Evolutionary conservation across 139 green algal species (phyloP).

Genomic region (Coelastrella sp.): DNA sequence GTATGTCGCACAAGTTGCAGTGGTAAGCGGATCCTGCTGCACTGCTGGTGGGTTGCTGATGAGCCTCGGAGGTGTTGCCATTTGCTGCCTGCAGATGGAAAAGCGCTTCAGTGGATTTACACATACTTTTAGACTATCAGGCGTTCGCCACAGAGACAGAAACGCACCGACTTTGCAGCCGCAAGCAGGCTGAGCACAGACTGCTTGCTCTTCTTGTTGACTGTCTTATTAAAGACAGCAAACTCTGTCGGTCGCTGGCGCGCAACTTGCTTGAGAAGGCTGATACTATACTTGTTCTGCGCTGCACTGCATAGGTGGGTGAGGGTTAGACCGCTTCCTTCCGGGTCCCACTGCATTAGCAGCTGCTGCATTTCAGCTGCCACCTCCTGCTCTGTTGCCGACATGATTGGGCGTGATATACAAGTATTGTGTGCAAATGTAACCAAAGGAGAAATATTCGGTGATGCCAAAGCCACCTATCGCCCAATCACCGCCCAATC

Average conservation of each 20-base stretch:
- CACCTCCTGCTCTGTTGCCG: background rate
- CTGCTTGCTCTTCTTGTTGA: background rate
- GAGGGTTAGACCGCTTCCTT: background rate
- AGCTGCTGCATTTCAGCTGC: background rate
- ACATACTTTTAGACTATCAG: too few species aligned
- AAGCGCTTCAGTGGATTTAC: too few species aligned
- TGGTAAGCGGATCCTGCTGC: constrained; percentile 3
- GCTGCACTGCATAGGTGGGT: background rate
- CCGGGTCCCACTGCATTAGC: background rate
- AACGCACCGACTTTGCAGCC: background rate
- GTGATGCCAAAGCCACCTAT: too few species aligned
- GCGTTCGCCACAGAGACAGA: too few species aligned
- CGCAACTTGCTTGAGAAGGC: background rate
- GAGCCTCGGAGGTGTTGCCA: background rate
- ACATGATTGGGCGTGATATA: too few species aligned
- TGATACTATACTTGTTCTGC: background rate
- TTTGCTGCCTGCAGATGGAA: too few species aligned
- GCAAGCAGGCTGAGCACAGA: background rate
- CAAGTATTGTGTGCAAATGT: too few species aligned
- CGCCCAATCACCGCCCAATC: too few species aligned
- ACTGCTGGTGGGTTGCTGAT: background rate
- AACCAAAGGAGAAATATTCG: too few species aligned
- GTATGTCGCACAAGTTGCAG: background rate
- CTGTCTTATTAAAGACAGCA: background rate
- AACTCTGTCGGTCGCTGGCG: background rate